Evolutionary conservation across 75 land plant genomes (phyloP).

Genomic region (Chamaecyparis obtusa): DNA sequence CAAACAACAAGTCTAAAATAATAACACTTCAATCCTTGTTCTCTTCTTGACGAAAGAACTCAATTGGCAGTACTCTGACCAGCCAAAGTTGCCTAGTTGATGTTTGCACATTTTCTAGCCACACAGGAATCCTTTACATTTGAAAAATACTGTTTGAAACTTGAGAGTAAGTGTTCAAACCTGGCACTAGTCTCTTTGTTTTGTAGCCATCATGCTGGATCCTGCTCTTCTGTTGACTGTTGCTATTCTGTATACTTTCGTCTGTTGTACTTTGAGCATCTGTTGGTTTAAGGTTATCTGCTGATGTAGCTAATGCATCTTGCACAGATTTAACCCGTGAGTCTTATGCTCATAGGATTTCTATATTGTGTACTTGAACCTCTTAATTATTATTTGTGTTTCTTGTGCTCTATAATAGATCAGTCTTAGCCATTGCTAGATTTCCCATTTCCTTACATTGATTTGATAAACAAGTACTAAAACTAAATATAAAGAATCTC

Average conservation of each 20-base stretch:
- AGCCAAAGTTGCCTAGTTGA: background rate
- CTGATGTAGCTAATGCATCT: background rate
- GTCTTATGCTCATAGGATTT: background rate
- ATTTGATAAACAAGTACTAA: background rate
- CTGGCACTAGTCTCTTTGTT: background rate
- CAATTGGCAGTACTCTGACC: background rate
- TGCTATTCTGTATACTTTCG: background rate
- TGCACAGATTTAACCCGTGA: background rate
- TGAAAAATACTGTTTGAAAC: background rate
- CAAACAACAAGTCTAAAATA: background rate
- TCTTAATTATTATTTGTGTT: background rate
- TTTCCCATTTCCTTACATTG: background rate
- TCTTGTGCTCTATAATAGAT: background rate
- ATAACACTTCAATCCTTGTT: background rate
- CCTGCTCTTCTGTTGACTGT: background rate
- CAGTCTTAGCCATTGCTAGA: background rate
- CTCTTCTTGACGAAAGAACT: background rate
- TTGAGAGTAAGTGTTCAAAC: background rate
- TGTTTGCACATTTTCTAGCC: background rate
- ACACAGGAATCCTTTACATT: background rate
- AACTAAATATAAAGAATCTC: background rate
- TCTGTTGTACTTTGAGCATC: background rate
- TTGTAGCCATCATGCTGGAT: background rate
- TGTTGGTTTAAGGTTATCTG: background rate
- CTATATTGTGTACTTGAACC: too few relatives aligned